Conservation (phyloP, 2,329 filamentous ascomycete species). For the Tolypocladium amazonense region DNA sequence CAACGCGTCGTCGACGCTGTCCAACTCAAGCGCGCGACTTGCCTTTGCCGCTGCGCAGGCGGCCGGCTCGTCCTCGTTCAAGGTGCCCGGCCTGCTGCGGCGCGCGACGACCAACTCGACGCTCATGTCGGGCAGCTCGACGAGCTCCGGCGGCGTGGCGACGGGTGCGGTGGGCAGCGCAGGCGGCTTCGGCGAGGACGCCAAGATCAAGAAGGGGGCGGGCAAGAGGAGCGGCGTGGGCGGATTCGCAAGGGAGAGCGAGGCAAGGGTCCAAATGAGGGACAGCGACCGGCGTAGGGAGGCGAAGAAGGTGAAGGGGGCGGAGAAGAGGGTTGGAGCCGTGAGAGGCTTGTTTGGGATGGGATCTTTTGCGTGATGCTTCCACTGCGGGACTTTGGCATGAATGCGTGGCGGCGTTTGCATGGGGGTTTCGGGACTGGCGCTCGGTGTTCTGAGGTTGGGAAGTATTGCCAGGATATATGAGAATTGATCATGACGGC, state of each 20-base stretch:
- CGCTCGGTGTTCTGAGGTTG: background rate
- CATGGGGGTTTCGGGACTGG: background rate
- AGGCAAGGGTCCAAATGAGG: slow-evolving; percentile 41
- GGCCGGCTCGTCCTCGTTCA: slow-evolving; percentile 40
- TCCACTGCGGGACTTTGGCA: background rate
- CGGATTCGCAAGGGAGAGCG: slow-evolving; percentile 49
- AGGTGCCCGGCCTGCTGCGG: slow-evolving; percentile 59
- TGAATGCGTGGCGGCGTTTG: background rate
- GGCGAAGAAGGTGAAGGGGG: slow-evolving; percentile 46
- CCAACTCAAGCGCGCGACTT: slow-evolving; percentile 28
- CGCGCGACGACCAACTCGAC: slow-evolving; percentile 59
- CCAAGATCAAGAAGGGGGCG: slow-evolving; percentile 49
- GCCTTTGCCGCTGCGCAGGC: slow-evolving; percentile 43
- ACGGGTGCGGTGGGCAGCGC: slow-evolving; percentile 7
- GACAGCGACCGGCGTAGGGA: slow-evolving; percentile 49
- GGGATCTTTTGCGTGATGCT: slow-evolving; percentile 29
- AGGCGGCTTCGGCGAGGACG: slow-evolving; percentile 34
- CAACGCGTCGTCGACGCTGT: slow-evolving; percentile 27
- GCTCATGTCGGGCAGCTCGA: slow-evolving; percentile 27
- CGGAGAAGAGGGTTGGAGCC: slow-evolving; percentile 42
- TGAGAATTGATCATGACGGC: background rate
- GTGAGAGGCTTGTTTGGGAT: slow-evolving; percentile 49
- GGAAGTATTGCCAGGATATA: background rate
- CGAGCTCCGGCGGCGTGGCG: slow-evolving; percentile 6
- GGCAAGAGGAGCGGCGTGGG: slow-evolving; percentile 51